Conservation (phyloP, 257 asterid genomes). For the Pogostemon cablin region DNA sequence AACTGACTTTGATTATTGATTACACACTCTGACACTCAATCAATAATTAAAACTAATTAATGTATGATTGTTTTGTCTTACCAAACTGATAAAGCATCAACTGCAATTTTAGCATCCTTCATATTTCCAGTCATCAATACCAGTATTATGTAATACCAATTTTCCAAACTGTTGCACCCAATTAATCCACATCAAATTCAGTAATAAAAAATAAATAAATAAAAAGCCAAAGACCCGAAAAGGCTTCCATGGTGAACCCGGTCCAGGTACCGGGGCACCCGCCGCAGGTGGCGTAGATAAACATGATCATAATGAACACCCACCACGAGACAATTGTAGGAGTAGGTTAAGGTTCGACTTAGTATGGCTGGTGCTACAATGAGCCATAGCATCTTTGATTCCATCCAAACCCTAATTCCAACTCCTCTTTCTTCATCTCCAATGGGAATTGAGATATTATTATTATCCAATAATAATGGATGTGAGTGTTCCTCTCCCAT, state of each 20-base stretch:
- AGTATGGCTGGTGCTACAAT: conserved; percentile 66
- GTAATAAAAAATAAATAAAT: background rate
- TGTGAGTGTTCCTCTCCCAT: conserved; percentile 31
- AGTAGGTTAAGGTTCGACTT: conserved; percentile 49
- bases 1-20: too few species aligned
- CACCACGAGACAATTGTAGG: conserved; percentile 64
- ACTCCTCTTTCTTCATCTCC: conserved; percentile 24
- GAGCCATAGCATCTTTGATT: conserved; percentile 64
- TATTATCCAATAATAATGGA: background rate
- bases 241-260: conserved; percentile 63
- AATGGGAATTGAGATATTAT: background rate
- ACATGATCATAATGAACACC: conserved; percentile 43
- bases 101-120: conserved; percentile 57
- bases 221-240: conserved; percentile 45
- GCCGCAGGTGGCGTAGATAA: conserved; percentile 51
- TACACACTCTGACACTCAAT: too few species aligned
- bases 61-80: conserved; percentile 11
- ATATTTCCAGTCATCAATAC: conserved; percentile 70
- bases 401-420: conserved; percentile 40
- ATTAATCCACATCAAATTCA: too few species aligned
- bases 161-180: conserved; percentile 59
- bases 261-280: conserved; percentile 68
- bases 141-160: conserved; percentile 67
- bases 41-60: too few species aligned
- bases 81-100: conserved; percentile 73